These are phyloP conservation scores for Pelargonium citronellum DNA, from an alignment of 441 rosid species.

Conservation along the genomic window DNA sequence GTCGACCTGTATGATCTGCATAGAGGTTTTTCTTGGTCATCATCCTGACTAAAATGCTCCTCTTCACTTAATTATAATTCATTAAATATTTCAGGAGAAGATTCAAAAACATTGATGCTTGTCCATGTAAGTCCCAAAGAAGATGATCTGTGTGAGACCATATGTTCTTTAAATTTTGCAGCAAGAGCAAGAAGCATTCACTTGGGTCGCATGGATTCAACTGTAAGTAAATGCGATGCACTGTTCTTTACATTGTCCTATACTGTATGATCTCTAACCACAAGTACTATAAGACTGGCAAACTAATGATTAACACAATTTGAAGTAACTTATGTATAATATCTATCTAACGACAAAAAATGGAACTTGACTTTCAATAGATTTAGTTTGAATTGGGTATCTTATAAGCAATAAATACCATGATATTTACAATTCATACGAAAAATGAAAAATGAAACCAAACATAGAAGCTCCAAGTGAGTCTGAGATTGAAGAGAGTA, in stretches of 20 bases:
- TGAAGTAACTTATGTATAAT: neutral
- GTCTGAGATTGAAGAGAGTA: constrained; percentile 1
- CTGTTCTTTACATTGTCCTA: neutral
- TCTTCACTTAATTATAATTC: constrained; percentile 12
- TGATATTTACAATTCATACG: neutral
- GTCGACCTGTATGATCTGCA: no score
- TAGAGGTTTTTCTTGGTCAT: neutral
- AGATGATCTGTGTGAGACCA: constrained; percentile 76
- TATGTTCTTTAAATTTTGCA: constrained; percentile 72
- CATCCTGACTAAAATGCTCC: constrained; percentile 3
- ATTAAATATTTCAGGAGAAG: constrained; percentile 44
- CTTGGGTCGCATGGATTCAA: constrained; percentile 46
- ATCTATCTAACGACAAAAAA: neutral
- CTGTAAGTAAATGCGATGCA: constrained; percentile 33
- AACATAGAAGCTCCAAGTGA: neutral
- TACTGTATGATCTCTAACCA: neutral
- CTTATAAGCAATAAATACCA: neutral
- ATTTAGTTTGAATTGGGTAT: neutral
- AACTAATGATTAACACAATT: neutral
- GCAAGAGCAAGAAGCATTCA: constrained; percentile 57
- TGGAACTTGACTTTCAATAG: neutral
- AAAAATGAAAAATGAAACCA: neutral
- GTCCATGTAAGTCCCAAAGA: constrained; percentile 77
- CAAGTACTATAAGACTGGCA: neutral
- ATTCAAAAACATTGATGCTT: constrained; percentile 77